These are phyloP conservation scores for Suhomyces faveliae DNA, from an alignment of 805 yeast genomes.

Conservation along the genomic window DNA sequence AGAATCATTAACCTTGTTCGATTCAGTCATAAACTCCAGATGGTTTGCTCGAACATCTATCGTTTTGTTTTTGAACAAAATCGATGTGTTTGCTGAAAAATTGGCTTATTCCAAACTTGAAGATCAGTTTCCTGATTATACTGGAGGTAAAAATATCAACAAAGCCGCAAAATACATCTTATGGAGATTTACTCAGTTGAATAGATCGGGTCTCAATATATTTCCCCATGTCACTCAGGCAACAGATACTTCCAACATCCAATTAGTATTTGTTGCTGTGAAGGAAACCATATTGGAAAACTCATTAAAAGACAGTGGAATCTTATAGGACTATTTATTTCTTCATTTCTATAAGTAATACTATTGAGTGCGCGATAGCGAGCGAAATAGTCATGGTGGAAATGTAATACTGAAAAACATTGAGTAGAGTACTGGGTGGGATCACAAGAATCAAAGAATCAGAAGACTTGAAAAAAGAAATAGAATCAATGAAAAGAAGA, in stretches of 20 bases:
- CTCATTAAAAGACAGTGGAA: constrained; percentile 71
- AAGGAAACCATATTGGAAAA: constrained; percentile 78
- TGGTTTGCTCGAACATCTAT: constrained; percentile 90
- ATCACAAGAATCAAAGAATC: too few relatives aligned
- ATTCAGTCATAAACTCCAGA: constrained; percentile 85
- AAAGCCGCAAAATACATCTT: constrained; percentile 90
- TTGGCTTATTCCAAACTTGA: constrained; percentile 78
- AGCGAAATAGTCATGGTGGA: too few relatives aligned
- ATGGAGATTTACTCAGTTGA: constrained; percentile 85
- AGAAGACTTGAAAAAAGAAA: too few relatives aligned
- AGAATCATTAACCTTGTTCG: constrained; percentile 72
- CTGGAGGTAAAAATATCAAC: constrained; percentile 84
- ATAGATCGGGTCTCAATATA: constrained; percentile 75
- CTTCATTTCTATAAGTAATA: neutral
- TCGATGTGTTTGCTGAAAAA: constrained; percentile 86
- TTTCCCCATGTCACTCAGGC: constrained; percentile 95
- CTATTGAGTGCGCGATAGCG: too few relatives aligned
- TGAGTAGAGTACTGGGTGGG: too few relatives aligned
- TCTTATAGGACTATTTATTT: constrained; percentile 36
- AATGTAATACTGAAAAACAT: too few relatives aligned
- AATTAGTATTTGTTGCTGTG: constrained; percentile 81
- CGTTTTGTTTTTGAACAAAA: constrained; percentile 83
- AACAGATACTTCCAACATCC: constrained; percentile 86
- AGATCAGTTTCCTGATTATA: constrained; percentile 83
- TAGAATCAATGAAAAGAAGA: too few relatives aligned